Base-by-base conservation (phyloP, 495 filamentous ascomycete genomes). In the Cladorrhinum samala region DNA sequence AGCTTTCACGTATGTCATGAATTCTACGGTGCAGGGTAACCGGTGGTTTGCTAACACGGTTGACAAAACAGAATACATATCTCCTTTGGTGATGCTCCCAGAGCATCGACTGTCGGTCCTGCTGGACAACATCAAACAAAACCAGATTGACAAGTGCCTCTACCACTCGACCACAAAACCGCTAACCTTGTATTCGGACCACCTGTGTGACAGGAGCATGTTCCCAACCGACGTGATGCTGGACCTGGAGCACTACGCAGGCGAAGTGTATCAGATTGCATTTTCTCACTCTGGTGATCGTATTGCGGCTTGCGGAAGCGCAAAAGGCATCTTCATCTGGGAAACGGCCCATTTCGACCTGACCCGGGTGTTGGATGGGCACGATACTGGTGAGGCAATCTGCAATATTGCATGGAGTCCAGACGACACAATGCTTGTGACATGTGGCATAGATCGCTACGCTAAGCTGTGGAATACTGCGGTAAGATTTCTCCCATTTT, bases 61-160 rank as follows among this genome's bases (percentile, higher is more conserved):
- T 52, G 40, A 20, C 39, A 1, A 27, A 11, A 9, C 48, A 94
- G 89, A 78, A 73, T 95, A 81, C 27, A 94, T 99, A 53, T 94
- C 94, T 3, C 93, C 93, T 1, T 91, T 89, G n/a, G 87, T 95
- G 20, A 97, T 99, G 94, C 88, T 99, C 46, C 94, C 93, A 4
- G 88, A 94, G 59, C 89, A 94, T 67, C 87, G 93, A 11, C 75
- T 99, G n/a, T 89, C 88, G 7, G 74, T 81, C 21, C 69, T 99
- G n/a, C 71, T 99, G 46, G 76, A 88, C 45, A 81, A 92, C 51
- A 81, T 94, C 23, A 95, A 96, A 62, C 73, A 82, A 45, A 80
- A 75, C 49, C 92, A 96, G 69, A 87, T 97, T 41, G 78, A 82
- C 45, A 77, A 81, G 37, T 99, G 93, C 61, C 70, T 89, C 41